These are phyloP conservation scores for Discostella pseudostelligera DNA, from an alignment of 108 stramenopile genomes.

Conservation along the genomic window DNA sequence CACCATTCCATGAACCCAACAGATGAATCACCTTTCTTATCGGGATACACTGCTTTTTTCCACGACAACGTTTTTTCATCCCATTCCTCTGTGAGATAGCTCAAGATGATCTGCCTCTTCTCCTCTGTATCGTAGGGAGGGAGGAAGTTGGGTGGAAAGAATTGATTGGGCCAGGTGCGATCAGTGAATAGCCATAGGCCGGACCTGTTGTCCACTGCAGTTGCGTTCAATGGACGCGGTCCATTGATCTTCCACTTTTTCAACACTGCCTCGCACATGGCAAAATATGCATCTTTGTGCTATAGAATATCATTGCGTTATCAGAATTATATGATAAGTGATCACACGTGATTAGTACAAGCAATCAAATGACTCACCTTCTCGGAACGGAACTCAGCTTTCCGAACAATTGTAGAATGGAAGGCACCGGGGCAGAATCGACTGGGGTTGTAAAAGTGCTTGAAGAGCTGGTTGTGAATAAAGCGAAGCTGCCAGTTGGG, in stretches of 20 bases:
- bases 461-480: conserved; percentile 87
- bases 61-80: conserved; percentile 75
- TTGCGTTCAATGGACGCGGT: conserved; percentile 62
- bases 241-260: conserved; percentile 61
- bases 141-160: conserved; percentile 83
- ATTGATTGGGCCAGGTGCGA: conserved; percentile 75
- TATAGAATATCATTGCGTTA: conserved; percentile 1
- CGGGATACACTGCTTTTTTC: conserved; percentile 52
- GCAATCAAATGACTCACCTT: conserved; percentile 33
- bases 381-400: conserved; percentile 80
- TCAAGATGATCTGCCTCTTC: conserved; percentile 73
- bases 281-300: conserved; percentile 52
- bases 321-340: too few relatives aligned
- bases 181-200: conserved; percentile 83
- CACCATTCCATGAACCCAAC: conserved; percentile 27
- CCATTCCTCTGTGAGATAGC: conserved; percentile 78
- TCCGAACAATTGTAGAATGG: conserved; percentile 85
- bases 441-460: conserved; percentile 65
- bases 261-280: conserved; percentile 60
- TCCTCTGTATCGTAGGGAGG: conserved; percentile 83
- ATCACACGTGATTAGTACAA: too few relatives aligned
- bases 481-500: conserved; percentile 88
- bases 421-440: conserved; percentile 86
- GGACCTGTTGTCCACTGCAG: conserved; percentile 43
- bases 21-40: conserved; percentile 15